phyloP scores from a whole-genome alignment of 2,329 filamentous ascomycete species.

The Alternaria postmessia region DNA sequence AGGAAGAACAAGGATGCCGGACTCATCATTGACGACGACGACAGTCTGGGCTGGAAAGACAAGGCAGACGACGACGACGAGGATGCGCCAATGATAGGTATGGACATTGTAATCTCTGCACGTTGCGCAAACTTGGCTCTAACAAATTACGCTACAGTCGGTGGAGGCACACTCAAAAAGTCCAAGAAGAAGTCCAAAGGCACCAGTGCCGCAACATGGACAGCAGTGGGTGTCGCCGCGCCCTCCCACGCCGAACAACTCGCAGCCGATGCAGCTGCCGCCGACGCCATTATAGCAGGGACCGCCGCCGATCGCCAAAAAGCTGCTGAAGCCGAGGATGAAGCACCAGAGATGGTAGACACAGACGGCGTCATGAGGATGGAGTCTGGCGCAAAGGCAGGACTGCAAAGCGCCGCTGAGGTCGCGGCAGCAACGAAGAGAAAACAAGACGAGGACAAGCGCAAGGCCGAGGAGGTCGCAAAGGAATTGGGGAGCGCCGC shows the following conservation, averaged over 20 bases:
- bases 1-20: conserved; percentile 53
- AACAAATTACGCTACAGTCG: conserved; percentile 42
- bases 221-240: conserved; percentile 66
- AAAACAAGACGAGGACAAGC: conserved; percentile 70
- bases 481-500: conserved; percentile 52
- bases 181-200: conserved; percentile 70
- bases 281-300: conserved; percentile 79
- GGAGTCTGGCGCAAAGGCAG: conserved; percentile 87
- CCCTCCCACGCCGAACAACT: conserved; percentile 64
- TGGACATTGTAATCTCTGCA: conserved; percentile 30
- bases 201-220: conserved; percentile 64
- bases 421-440: conserved; percentile 67
- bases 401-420: conserved; percentile 82
- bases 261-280: conserved; percentile 75
- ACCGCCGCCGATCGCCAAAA: conserved; percentile 70
- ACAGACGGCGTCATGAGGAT: conserved; percentile 65
- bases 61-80: conserved; percentile 63
- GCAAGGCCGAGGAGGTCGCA: conserved; percentile 53
- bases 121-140: neutral
- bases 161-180: conserved; percentile 41
- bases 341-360: conserved; percentile 50
- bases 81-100: conserved; percentile 58
- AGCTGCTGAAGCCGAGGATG: conserved; percentile 57
- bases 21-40: conserved; percentile 61
- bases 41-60: conserved; percentile 61